A percentile compares a stretch with the other conserved stretches of the same genome.
Conservation (phyloP, 75 land plant genomes). For the Adiantum capillusveneris region DNA sequence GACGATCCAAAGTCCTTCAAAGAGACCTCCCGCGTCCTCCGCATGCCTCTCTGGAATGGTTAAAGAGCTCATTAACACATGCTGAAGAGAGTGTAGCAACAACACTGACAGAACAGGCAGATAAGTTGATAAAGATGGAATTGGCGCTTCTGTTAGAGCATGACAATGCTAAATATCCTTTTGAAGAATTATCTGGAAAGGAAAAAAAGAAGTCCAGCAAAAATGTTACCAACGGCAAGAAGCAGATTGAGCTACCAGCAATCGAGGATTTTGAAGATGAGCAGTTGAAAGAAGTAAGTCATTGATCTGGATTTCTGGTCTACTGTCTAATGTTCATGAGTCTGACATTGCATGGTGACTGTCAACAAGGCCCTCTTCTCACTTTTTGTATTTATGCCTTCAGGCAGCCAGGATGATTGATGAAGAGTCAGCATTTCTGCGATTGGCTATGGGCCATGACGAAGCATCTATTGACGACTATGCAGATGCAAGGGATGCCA, state of each 20-base stretch:
- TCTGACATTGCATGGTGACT: too few species aligned
- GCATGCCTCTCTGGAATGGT: slow-evolving; percentile 45
- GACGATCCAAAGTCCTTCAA: slow-evolving; percentile 89
- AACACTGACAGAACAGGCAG: slow-evolving; percentile 80
- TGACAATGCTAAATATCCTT: slow-evolving; percentile 90
- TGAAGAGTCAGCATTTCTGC: slow-evolving; percentile 53
- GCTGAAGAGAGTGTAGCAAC: slow-evolving; percentile 67
- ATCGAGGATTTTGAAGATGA: slow-evolving; percentile 88
- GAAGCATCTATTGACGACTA: slow-evolving; percentile 72
- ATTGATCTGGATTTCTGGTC: too few species aligned
- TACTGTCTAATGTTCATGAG: too few species aligned
- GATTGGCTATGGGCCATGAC: slow-evolving; percentile 87
- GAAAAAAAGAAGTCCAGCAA: slow-evolving; percentile 64
- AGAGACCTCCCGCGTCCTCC: slow-evolving; percentile 95
- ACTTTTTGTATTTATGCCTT: not conserved
- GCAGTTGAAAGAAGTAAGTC: slow-evolving; percentile 60
- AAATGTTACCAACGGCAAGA: slow-evolving; percentile 35
- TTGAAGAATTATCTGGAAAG: slow-evolving; percentile 52
- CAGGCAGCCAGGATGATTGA: slow-evolving; percentile 74
- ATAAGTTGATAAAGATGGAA: slow-evolving; percentile 73
- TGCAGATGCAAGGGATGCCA: slow-evolving; percentile 67
- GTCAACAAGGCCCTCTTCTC: not conserved
- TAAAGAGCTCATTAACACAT: slow-evolving; percentile 45
- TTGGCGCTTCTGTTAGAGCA: slow-evolving; percentile 68
- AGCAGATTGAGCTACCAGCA: slow-evolving; percentile 30